Evolutionary conservation across 2,329 filamentous ascomycete species (phyloP).

Genomic region (Didymella segeticola): DNA sequence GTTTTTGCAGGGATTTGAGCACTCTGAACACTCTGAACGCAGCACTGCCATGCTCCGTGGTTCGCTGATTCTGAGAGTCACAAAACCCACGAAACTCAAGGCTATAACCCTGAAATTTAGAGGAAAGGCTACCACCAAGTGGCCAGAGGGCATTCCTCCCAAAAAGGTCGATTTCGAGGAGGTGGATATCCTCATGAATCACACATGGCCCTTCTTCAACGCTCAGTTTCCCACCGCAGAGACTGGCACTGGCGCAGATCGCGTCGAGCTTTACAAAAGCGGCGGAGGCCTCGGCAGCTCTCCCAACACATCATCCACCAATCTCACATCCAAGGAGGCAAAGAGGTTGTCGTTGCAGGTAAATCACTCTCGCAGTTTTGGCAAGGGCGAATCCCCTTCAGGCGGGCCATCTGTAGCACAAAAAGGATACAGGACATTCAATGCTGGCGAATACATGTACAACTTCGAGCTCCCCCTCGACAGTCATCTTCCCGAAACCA

Average conservation of each 20-base stretch:
- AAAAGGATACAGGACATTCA: conserved; percentile 86
- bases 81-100: conserved; percentile 93
- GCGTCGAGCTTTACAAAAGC: conserved; percentile 63
- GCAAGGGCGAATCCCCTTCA: conserved; percentile 73
- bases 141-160: conserved; percentile 95
- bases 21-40: conserved; percentile 67
- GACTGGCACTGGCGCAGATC: conserved; percentile 67
- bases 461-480: conserved; percentile 86
- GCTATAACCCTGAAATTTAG: conserved; percentile 85
- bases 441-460: conserved; percentile 74
- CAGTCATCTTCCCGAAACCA: conserved; percentile 79
- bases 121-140: conserved; percentile 87
- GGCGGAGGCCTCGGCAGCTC: conserved; percentile 52
- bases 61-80: conserved; percentile 79
- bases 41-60: conserved; percentile 86
- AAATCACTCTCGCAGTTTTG: conserved; percentile 84
- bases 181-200: conserved; percentile 83
- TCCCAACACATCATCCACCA: conserved; percentile 54
- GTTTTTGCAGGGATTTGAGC: conserved; percentile 80
- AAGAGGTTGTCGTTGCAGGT: conserved; percentile 79
- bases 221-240: conserved; percentile 68
- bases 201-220: conserved; percentile 93
- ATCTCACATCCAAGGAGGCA: conserved; percentile 57
- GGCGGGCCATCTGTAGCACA: conserved; percentile 66
- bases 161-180: conserved; percentile 84